Evolutionary conservation across 129 eudicot genomes (phyloP), one percentile per base, ranked within the genome.

Genomic region (Flaveria ramosissima): DNA sequence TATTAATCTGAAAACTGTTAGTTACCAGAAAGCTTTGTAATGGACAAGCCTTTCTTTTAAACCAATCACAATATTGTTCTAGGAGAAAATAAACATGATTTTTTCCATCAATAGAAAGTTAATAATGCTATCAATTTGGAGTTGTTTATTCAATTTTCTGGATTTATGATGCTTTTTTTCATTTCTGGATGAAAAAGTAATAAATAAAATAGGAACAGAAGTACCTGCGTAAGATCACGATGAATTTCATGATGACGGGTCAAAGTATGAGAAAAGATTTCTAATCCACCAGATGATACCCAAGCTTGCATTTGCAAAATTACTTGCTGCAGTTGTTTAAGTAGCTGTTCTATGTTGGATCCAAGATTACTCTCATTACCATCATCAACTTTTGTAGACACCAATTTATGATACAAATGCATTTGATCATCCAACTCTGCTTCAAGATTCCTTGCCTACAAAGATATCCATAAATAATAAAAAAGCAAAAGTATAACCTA

Each of bases 201-300:
- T 41, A 12, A 53, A 63, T 41, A 76, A 72, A 13, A 19, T 41
- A 62, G 26, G 60, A 80, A 69, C n/a, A 26, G 41, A 26, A 26
- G 26, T 77, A 94, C 99, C 97, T 94, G 97, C 78, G 93, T 85
- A 62, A 94, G 91, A 86, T 94, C 99, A 71, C 83, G 96, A 84
- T 86, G 99, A 78, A 94, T 91, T 81, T 94, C 99, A 24, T 87
- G 94, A 85, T 94, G 98, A 2, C 98, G 92, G 36, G 97, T 94
- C 86, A 94, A 89, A 13, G 99, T 91, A 71, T 94, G 99, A 80
- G 99, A 91, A 79, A 94, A 92, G 13, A 94, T 89, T 82, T 94
- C 96, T 16, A 91, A 83, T 70, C 97, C 99, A 60, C 99, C 99
- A 8, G 99, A 91, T 77, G 99, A 91, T 41, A 94, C 96, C 99